Percentiles rank a stretch among this genome's conserved stretches.
These are phyloP conservation scores for Aureoboletus auriporus DNA, from an alignment of 768 basidiomycete species.

Conservation along the genomic window DNA sequence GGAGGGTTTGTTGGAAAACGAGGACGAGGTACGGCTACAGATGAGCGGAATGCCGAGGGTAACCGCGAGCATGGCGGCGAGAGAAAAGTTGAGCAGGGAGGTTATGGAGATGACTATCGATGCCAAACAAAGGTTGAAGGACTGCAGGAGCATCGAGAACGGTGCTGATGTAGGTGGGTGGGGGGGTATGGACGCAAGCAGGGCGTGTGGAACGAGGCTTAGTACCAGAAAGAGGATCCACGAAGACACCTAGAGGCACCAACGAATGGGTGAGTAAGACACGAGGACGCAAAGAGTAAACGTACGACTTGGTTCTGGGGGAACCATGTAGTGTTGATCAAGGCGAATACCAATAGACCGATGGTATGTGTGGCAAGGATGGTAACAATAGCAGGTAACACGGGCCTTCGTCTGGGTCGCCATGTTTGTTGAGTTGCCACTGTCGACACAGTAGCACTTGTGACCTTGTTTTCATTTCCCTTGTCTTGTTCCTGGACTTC, in stretches of 20 bases:
- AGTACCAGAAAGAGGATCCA: slow-evolving; percentile 28
- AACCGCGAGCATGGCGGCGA: slow-evolving; percentile 69
- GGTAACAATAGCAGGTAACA: slow-evolving; percentile 49
- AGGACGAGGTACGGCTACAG: slow-evolving; percentile 34
- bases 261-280: slow-evolving; percentile 14
- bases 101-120: slow-evolving; percentile 84
- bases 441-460: background rate
- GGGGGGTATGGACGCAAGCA: slow-evolving; percentile 28
- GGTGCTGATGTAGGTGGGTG: slow-evolving; percentile 31
- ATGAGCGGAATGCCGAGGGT: slow-evolving; percentile 64
- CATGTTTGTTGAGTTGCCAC: background rate
- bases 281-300: background rate
- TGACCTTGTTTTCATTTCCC: slow-evolving; percentile 11
- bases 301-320: slow-evolving; percentile 40
- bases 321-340: slow-evolving; percentile 45
- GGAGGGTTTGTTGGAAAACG: slow-evolving; percentile 23
- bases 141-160: slow-evolving; percentile 53
- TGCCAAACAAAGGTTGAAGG: slow-evolving; percentile 75
- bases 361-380: slow-evolving; percentile 53
- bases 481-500: slow-evolving; percentile 1
- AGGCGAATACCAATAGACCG: slow-evolving; percentile 49
- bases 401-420: slow-evolving; percentile 43
- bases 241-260: slow-evolving; percentile 26
- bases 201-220: slow-evolving; percentile 29
- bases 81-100: slow-evolving; percentile 89